phyloP scores from a whole-genome alignment of 345 rosid species.

The Crucihimalaya himalaica region DNA sequence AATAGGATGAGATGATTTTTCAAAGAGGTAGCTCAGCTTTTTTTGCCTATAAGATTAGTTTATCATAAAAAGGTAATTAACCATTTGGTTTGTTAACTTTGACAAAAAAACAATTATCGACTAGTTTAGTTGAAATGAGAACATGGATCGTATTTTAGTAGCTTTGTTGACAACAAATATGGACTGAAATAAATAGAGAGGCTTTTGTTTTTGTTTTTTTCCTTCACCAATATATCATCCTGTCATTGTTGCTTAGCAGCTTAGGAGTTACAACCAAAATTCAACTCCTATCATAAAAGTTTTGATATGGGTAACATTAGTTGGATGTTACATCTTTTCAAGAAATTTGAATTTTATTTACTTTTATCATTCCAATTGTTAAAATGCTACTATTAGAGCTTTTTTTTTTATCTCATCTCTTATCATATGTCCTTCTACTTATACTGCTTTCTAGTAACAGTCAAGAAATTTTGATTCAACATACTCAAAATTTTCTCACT shows the following conservation, averaged over 20 bases:
- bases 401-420: not conserved
- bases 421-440: not conserved
- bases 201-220: not conserved
- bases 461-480: too few relatives aligned
- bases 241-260: not conserved
- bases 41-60: slow-evolving; percentile 31
- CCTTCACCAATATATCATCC: not conserved
- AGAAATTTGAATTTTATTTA: not conserved
- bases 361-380: not conserved
- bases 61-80: slow-evolving; percentile 17
- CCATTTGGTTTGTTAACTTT: not conserved
- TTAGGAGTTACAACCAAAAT: slow-evolving; percentile 1
- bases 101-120: not conserved
- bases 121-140: slow-evolving; percentile 26
- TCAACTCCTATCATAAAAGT: not conserved
- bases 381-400: not conserved
- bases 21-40: slow-evolving; percentile 43
- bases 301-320: slow-evolving; percentile 7
- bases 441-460: not conserved
- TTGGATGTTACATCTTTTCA: not conserved
- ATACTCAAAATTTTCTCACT: not conserved
- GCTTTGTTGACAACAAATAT: slow-evolving; percentile 19
- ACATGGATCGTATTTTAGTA: slow-evolving; percentile 28
- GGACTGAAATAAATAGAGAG: not conserved
- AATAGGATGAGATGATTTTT: slow-evolving; percentile 31